Evolutionary conservation across 2,329 filamentous ascomycete genomes (phyloP), one percentile per base, ranked within the genome.

Genomic region (Penicillium frequentans): DNA sequence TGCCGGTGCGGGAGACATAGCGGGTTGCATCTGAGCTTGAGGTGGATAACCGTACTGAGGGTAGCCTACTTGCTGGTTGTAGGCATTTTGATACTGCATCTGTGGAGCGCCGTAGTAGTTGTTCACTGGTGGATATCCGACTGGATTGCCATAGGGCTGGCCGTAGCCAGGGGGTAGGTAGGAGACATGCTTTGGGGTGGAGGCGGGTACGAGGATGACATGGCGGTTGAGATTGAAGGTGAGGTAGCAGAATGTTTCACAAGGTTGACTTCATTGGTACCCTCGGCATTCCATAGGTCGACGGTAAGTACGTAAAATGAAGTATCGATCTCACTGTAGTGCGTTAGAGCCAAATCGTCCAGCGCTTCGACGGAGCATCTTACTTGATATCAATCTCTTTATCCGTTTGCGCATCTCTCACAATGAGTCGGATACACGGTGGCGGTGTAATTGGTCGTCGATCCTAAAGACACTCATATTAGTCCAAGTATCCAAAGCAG

Each of bases 391-490:
- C 89, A 44, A 96, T 84, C 72, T 96, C 91, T 69, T 91, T 87
- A 23, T 90, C 88, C 0, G 90, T 93, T 16, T 77, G 76, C 43
- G 83, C 79, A 73, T 97, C 91, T 59, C 83, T 86, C 51, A 98
- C 88, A 39, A 95, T 82, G 13, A 98, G 84, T 62, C 89, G 85
- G 52, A 98, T 89, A 74, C 93, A 97, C 3, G 95, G 93, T 23
- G 95, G 95, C 14, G 95, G 93, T 27, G 95, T 98, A 67, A 99
- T 97, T 26, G 95, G 95, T 62, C 95, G 85, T 63, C 95, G 90
- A 75, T 99, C 95, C 90, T 96, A 57, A 57, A 50, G 60, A 57
- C 60, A 62, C 4, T 29, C 33, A 33, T 24, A 14, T 54, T 43
- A 59, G 10, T 42, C 39, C 10, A 21, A 14, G 23, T 19, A 42